phyloP scores from a whole-genome alignment of 108 stramenopile genomes.

The Hondaea fermentalgiana region DNA sequence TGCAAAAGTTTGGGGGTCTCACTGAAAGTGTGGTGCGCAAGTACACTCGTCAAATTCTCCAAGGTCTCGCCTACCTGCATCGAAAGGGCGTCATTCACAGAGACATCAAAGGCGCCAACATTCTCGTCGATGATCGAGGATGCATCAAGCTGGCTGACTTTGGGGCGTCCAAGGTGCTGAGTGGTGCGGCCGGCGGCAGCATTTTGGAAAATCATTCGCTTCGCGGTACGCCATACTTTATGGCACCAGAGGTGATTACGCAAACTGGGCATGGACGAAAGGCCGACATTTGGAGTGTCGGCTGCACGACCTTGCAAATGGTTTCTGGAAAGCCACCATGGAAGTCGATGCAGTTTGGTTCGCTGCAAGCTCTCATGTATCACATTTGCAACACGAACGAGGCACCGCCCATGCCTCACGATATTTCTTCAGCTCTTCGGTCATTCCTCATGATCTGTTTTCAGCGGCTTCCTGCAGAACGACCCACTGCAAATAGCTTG shows the following conservation, averaged over 20 bases:
- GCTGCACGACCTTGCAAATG: conserved; percentile 31
- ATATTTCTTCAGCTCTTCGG: neutral
- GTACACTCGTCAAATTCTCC: conserved; percentile 32
- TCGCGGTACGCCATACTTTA: conserved; percentile 26
- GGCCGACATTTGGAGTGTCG: conserved; percentile 31
- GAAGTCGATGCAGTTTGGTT: neutral
- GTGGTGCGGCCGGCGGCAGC: neutral
- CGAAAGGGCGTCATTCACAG: conserved; percentile 39
- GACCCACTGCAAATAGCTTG: neutral
- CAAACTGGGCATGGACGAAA: conserved; percentile 21
- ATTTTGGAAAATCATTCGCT: neutral
- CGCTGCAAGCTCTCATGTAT: neutral
- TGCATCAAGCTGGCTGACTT: conserved; percentile 23
- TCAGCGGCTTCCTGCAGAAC: neutral
- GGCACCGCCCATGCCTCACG: conserved; percentile 18
- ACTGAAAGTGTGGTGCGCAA: conserved; percentile 25
- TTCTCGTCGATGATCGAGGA: conserved; percentile 20
- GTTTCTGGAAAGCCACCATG: conserved; percentile 28
- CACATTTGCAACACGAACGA: conserved; percentile 8
- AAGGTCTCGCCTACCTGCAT: conserved; percentile 45
- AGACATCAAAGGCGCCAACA: conserved; percentile 23
- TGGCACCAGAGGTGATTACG: conserved; percentile 30
- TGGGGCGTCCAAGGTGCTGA: conserved; percentile 15
- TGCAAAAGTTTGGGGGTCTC: conserved; percentile 15
- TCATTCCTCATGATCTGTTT: neutral